Evolutionary conservation across 2,329 filamentous ascomycete genomes (phyloP).

Genomic region (Fusarium circinatum): DNA sequence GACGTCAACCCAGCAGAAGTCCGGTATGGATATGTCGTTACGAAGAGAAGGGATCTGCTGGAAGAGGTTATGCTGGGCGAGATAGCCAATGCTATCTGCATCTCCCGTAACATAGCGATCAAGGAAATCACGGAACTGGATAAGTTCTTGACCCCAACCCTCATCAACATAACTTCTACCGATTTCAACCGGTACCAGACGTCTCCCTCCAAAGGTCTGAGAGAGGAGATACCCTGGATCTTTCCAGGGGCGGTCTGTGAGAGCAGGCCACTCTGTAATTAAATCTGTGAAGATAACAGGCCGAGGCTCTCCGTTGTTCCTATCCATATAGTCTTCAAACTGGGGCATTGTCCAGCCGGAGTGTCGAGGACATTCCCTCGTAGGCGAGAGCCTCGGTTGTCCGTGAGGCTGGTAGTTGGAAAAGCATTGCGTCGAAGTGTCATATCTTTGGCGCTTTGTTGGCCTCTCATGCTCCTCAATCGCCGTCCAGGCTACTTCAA

Average conservation of each 20-base stretch:
- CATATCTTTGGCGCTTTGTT: conserved; percentile 33
- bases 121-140: conserved; percentile 79
- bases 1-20: conserved; percentile 82
- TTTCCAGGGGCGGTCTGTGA: conserved; percentile 74
- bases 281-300: conserved; percentile 78
- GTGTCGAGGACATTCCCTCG: conserved; percentile 41
- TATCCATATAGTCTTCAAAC: conserved; percentile 71
- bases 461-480: conserved; percentile 28
- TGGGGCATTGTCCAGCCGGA: conserved; percentile 62
- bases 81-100: conserved; percentile 70
- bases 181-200: conserved; percentile 87
- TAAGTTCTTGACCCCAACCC: conserved; percentile 84
- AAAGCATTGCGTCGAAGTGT: conserved; percentile 33
- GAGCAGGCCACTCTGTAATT: conserved; percentile 78
- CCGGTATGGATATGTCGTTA: conserved; percentile 81
- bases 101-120: conserved; percentile 62
- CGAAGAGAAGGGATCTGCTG: conserved; percentile 81
- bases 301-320: conserved; percentile 53
- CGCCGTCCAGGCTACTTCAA: conserved; percentile 47
- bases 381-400: conserved; percentile 40
- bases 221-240: conserved; percentile 78
- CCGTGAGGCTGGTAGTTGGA: conserved; percentile 45
- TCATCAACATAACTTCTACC: conserved; percentile 89
- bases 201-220: conserved; percentile 77
- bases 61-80: conserved; percentile 92